phyloP scores from a whole-genome alignment of 176 grass and related monocot species.

The Puya raimondii region DNA sequence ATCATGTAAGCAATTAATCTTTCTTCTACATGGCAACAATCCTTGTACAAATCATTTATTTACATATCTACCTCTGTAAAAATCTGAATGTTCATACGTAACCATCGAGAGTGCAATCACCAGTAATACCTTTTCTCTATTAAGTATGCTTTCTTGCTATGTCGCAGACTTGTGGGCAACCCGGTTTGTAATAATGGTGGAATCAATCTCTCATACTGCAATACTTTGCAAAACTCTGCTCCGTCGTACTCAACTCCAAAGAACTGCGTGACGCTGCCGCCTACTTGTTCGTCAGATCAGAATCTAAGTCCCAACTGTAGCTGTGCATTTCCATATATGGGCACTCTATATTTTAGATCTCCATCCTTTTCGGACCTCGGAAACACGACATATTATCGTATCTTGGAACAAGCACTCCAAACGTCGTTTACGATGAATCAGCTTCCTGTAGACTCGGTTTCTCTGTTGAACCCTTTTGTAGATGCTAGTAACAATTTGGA shows the following conservation, averaged over 20 bases:
- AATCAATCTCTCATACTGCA: slow-evolving; percentile 30
- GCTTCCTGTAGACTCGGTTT: slow-evolving; percentile 37
- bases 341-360: slow-evolving; percentile 58
- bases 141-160: too few relatives aligned
- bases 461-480: slow-evolving; percentile 33
- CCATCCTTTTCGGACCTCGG: slow-evolving; percentile 66
- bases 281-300: slow-evolving; percentile 25
- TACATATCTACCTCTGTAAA: neutral
- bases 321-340: slow-evolving; percentile 62
- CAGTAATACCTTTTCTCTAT: too few relatives aligned
- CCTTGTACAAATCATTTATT: neutral
- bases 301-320: slow-evolving; percentile 50
- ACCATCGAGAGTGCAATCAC: too few relatives aligned
- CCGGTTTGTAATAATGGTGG: too few relatives aligned
- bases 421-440: neutral
- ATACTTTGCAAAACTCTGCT: slow-evolving; percentile 6
- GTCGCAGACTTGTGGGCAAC: slow-evolving; percentile 29
- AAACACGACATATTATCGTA: slow-evolving; percentile 33
- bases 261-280: slow-evolving; percentile 26
- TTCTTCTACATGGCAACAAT: neutral
- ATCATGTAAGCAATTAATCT: slow-evolving; percentile 43
- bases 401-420: slow-evolving; percentile 29
- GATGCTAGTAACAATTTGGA: slow-evolving; percentile 38
- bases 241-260: slow-evolving; percentile 33
- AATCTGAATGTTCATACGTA: neutral